Percentiles rank a stretch among this genome's conserved stretches.
Conservation (phyloP, 805 yeast species). For the Yamadazyma akitaensis region DNA sequence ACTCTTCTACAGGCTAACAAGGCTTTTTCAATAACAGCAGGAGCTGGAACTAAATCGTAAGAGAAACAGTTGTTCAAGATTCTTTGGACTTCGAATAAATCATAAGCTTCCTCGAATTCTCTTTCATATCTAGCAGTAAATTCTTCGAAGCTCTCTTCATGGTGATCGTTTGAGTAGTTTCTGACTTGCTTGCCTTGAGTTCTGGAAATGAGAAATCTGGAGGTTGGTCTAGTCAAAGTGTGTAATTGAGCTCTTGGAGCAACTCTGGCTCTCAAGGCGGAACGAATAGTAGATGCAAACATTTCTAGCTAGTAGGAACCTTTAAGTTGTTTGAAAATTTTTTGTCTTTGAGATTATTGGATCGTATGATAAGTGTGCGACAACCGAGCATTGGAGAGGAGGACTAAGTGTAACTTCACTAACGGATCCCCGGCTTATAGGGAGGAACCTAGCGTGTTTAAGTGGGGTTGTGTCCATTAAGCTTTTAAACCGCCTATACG, state of each 20-base stretch:
- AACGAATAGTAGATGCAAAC: conserved; percentile 41
- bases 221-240: conserved; percentile 8
- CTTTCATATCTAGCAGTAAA: conserved; percentile 88
- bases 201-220: not conserved
- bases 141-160: conserved; percentile 93
- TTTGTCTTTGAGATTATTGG: conserved; percentile 16
- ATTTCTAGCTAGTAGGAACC: conserved; percentile 15
- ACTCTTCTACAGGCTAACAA: conserved; percentile 98
- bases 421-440: too few relatives aligned
- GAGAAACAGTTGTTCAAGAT: conserved; percentile 97
- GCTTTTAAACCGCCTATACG: too few relatives aligned
- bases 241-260: conserved; percentile 22
- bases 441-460: too few relatives aligned
- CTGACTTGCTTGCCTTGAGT: conserved; percentile 33
- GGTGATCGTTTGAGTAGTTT: conserved; percentile 76
- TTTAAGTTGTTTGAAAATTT: conserved; percentile 12
- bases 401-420: not conserved
- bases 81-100: conserved; percentile 60
- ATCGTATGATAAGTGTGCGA: conserved; percentile 14
- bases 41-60: conserved; percentile 98
- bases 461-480: too few relatives aligned
- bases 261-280: conserved; percentile 35
- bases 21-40: conserved; percentile 92
- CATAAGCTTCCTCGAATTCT: conserved; percentile 72
- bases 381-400: not conserved